Evolutionary conservation across 176 grass and related monocot species (phyloP), one percentile per base, ranked within the genome.

Genomic region (Tillandsia leiboldiana): DNA sequence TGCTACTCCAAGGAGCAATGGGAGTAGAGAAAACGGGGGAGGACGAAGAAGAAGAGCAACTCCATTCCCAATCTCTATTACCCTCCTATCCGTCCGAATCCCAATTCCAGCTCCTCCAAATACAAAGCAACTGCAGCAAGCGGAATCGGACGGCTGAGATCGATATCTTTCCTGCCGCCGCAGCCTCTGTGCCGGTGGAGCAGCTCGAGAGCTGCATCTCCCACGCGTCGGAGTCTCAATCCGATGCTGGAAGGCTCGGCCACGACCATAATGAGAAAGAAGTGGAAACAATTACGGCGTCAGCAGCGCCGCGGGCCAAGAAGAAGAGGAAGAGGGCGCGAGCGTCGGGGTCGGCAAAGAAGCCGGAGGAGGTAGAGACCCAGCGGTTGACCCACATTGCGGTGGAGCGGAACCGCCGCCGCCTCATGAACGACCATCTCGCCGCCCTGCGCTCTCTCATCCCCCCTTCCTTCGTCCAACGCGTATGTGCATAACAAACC

Each of bases 331-430:
- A 81, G 53, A 56, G 86, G 13, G 22, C 72, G 53, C 80, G 77
- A 1, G 51, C 57, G 66, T 56, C 51, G 67, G 74, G 72, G 75
- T 72, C 87, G 63, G 67, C 82, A 12, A 93, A 86, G 84, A 93
- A 87, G 75, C 69, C 82, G 1, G 82, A 84, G 85, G 89, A 90
- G 81, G 80, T 82, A 20, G 95, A 99, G 87, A 90, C 61, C 78
- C 95, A 99, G 77, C 85, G 95, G 71, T 93, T 89, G 81, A 86
- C 95, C 3, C 95, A 99, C 82, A 99, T 99, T 72, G 85, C 83
- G 24, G 87, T 99, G 1, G 95, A 99, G 80, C 89, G 95, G 62
- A 99, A 99, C 84, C 95, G 95, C 3, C 86, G 95, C 12, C 89
- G 87, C 27, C 90, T 99, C 63, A 99, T 99, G 95, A 99, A 99